These are phyloP conservation scores for Quercus tomentella DNA, from an alignment of 331 rosid species.

Conservation along the genomic window DNA sequence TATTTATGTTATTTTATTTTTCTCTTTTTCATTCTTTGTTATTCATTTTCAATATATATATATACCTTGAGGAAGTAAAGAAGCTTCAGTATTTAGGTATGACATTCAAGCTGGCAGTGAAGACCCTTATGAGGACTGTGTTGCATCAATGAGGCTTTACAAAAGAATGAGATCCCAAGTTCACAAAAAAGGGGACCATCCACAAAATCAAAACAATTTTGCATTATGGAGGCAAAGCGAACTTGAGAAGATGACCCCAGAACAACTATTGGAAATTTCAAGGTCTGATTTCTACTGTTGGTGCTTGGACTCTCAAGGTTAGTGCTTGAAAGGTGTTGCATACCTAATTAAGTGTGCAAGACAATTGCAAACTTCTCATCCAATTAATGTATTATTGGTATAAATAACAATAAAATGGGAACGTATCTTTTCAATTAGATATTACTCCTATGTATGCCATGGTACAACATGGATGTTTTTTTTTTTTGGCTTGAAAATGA, in stretches of 20 bases:
- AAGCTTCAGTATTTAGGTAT: conserved; percentile 39
- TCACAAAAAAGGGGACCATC: conserved; percentile 56
- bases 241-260: conserved; percentile 81
- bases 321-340: neutral
- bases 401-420: too few relatives aligned
- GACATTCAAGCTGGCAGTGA: conserved; percentile 81
- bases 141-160: conserved; percentile 81
- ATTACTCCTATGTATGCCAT: too few relatives aligned
- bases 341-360: too few relatives aligned
- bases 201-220: conserved; percentile 65
- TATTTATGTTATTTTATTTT: too few relatives aligned
- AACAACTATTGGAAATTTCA: conserved; percentile 72
- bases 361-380: too few relatives aligned
- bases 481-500: too few relatives aligned
- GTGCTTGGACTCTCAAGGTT: conserved; percentile 73
- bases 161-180: conserved; percentile 68
- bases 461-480: neutral
- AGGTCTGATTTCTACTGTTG: conserved; percentile 94
- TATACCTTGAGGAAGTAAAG: neutral
- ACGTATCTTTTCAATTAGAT: too few relatives aligned
- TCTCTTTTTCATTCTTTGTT: neutral
- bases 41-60: neutral
- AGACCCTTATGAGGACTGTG: conserved; percentile 85
- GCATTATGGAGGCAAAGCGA: conserved; percentile 71
- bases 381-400: too few relatives aligned